Percentiles rank a stretch among this genome's conserved stretches.
Conservation (phyloP, 2,329 filamentous ascomycete species). For the Hysterium pulicare region DNA sequence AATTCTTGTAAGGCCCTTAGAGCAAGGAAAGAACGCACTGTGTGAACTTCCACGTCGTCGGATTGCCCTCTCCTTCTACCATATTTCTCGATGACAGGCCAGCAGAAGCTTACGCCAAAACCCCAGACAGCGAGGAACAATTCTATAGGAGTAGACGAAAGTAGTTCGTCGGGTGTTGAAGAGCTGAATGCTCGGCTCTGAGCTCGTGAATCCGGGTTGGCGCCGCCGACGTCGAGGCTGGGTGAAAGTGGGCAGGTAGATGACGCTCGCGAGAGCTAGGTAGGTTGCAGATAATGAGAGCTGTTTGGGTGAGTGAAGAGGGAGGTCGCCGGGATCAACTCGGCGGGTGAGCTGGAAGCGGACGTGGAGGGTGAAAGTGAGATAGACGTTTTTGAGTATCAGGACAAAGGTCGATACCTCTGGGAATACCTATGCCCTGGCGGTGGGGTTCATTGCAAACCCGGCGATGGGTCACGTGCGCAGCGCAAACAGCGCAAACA, state of each 20-base stretch:
- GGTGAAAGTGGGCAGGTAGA: constrained; percentile 13
- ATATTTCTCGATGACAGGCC: constrained; percentile 57
- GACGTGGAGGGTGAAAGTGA: constrained; percentile 10
- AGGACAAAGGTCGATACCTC: constrained; percentile 5
- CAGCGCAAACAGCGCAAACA: not conserved
- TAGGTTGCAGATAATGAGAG: constrained; percentile 17
- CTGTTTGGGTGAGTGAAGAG: constrained; percentile 4
- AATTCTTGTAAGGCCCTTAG: no score
- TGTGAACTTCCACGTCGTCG: constrained; percentile 99
- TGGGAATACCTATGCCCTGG: not conserved
- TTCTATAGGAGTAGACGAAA: constrained; percentile 12
- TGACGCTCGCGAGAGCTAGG: constrained; percentile 23
- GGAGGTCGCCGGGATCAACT: constrained; percentile 10
- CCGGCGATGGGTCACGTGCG: no score
- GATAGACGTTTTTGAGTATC: constrained; percentile 12
- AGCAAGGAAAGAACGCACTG: constrained; percentile 64
- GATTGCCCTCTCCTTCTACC: constrained; percentile 92
- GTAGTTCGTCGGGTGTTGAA: constrained; percentile 1
- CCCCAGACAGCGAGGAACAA: not conserved
- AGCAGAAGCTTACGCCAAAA: constrained; percentile 6
- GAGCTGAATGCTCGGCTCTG: not conserved
- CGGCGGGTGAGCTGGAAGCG: constrained; percentile 16
- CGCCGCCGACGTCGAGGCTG: constrained; percentile 7
- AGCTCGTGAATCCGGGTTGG: not conserved
- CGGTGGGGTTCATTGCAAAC: no score